A percentile compares a stretch with the other conserved stretches of the same genome.
Conservation (phyloP, 1,284 basidiomycete species). For the Ganoderma resinaceum region DNA sequence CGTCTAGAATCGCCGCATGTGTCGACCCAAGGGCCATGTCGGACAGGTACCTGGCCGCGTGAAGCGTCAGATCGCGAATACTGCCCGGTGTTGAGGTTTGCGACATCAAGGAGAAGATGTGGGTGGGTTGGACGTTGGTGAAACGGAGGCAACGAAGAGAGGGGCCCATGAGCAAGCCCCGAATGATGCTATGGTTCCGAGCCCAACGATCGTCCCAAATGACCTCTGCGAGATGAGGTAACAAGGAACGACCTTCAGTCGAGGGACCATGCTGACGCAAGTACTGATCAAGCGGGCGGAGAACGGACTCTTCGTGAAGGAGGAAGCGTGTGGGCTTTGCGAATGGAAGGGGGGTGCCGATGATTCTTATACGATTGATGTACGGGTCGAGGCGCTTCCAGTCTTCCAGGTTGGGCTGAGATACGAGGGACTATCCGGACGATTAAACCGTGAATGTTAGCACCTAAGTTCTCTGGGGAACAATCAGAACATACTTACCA, state of each 20-base stretch:
- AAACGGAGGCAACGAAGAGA: background rate
- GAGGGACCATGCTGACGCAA: background rate
- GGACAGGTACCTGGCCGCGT: background rate
- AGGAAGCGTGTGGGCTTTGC: background rate
- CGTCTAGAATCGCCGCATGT: background rate
- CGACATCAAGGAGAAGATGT: too few species aligned
- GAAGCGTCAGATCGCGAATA: background rate
- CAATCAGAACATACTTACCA: background rate
- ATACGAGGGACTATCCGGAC: background rate
- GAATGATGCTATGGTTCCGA: background rate
- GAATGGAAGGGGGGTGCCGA: background rate
- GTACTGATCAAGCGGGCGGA: background rate
- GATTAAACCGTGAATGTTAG: background rate
- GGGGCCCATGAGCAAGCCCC: background rate
- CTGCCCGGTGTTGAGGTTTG: background rate
- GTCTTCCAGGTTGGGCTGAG: background rate
- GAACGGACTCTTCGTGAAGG: background rate
- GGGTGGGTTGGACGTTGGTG: too few species aligned
- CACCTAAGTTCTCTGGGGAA: too few species aligned
- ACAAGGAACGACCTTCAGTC: background rate
- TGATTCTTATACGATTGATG: background rate
- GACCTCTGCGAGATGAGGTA: background rate
- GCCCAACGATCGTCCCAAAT: background rate
- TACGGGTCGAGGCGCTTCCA: slow-evolving; percentile 4
- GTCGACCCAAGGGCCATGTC: background rate